These are phyloP conservation scores for Tylopilus plumbeoviolaceoides DNA, from an alignment of 768 basidiomycete species.

Conservation along the genomic window DNA sequence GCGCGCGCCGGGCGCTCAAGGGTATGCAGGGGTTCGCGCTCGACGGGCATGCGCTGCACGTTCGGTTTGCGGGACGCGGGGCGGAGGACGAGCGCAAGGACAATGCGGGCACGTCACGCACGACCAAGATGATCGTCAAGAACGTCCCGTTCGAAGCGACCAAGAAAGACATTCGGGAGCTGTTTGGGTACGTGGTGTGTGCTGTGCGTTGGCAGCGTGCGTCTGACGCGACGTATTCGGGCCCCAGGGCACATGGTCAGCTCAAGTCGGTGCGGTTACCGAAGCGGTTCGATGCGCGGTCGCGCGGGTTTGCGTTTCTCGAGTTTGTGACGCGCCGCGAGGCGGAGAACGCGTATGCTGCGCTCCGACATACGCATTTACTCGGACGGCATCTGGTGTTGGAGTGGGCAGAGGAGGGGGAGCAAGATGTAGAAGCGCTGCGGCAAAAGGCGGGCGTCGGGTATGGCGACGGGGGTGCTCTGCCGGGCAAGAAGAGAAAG, in stretches of 20 bases:
- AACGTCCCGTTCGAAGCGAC: conserved; percentile 97
- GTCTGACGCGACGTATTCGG: background rate
- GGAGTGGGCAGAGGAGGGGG: conserved; percentile 87
- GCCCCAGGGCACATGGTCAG: conserved; percentile 74
- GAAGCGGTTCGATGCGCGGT: conserved; percentile 82
- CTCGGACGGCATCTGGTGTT: conserved; percentile 93
- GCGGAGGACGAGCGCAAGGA: conserved; percentile 45
- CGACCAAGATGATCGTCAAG: conserved; percentile 97
- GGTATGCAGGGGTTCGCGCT: conserved; percentile 78
- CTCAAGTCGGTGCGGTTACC: conserved; percentile 94
- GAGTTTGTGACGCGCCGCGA: conserved; percentile 90
- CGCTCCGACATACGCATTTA: conserved; percentile 91
- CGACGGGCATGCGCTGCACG: conserved; percentile 81
- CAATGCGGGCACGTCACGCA: conserved; percentile 48
- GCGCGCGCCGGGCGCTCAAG: conserved; percentile 69
- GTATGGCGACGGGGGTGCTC: conserved; percentile 59
- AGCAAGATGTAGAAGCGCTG: conserved; percentile 71
- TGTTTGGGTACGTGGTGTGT: conserved; percentile 69
- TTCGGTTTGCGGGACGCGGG: conserved; percentile 85
- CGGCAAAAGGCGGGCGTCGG: conserved; percentile 80
- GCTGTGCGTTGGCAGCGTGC: background rate
- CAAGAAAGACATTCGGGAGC: conserved; percentile 84
- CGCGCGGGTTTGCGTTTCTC: conserved; percentile 94
- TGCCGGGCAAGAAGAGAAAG: conserved; percentile 78
- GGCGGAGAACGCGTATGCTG: conserved; percentile 82